These are phyloP conservation scores for Fusarium albidum DNA, from an alignment of 2,329 filamentous ascomycete species.

Conservation along the genomic window DNA sequence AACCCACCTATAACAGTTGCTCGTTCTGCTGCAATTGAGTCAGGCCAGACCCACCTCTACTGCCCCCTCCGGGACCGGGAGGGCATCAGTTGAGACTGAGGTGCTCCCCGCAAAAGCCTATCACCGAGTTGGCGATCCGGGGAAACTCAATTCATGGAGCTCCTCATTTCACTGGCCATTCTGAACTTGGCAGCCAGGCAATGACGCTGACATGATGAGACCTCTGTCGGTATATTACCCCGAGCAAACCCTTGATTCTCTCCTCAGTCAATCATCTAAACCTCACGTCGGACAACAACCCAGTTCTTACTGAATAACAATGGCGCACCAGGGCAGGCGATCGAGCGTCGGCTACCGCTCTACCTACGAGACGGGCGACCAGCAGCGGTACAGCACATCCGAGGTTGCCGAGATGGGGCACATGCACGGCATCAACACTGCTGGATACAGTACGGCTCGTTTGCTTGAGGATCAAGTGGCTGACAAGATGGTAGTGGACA, in stretches of 20 bases:
- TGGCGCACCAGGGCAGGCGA: constrained; percentile 8
- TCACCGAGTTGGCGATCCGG: too few relatives aligned
- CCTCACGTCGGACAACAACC: not conserved
- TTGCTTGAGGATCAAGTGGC: accelerated
- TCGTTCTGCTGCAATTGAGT: too few relatives aligned
- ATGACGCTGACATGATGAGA: constrained; percentile 27
- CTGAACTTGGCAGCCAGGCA: not conserved
- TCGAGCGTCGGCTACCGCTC: constrained; percentile 23
- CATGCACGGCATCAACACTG: constrained; percentile 13
- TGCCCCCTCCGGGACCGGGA: too few relatives aligned
- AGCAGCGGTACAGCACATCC: constrained; percentile 18
- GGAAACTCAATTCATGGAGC: too few relatives aligned
- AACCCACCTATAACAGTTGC: too few relatives aligned
- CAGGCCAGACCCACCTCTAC: too few relatives aligned
- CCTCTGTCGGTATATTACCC: not conserved
- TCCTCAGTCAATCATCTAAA: not conserved
- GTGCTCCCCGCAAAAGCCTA: too few relatives aligned
- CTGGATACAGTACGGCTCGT: constrained; percentile 14
- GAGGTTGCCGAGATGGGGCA: constrained; percentile 10
- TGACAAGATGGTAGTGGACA: constrained; percentile 1
- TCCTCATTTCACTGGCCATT: too few relatives aligned
- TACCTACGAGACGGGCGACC: constrained; percentile 24
- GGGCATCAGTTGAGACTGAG: too few relatives aligned
- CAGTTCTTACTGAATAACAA: not conserved
- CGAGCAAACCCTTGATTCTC: not conserved